Evolutionary conservation across 2,329 filamentous ascomycete genomes (phyloP), one percentile per base, ranked within the genome.

Genomic region (Hypoxylon sp.): DNA sequence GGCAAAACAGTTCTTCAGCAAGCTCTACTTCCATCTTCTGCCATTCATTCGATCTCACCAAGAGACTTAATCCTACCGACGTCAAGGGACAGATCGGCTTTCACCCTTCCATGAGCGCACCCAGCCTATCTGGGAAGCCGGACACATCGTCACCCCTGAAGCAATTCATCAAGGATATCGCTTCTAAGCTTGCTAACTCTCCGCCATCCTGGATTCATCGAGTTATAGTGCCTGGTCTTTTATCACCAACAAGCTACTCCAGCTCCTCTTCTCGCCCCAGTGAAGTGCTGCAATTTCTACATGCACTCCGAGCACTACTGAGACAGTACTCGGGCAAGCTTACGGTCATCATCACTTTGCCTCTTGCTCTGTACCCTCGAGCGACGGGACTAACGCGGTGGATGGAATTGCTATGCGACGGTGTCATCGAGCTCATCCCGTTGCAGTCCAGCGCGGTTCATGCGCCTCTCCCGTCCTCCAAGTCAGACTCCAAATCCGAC

Each of bases 191-290:
- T 58, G 77, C 78, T 33, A 81, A 77, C 53, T 87, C 83, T 21
- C 77, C 86, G 1, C 77, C 85, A 1, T 80, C 81, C 7, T 83
- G 80, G 2, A 79, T 95, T 24, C 94, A 98, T 72, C 87, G 95
- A 42, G 79, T 98, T 31, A 79, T 97, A 41, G 81, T 98, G n/a
- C 94, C 95, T 0, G 88, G 84, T 51, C 81, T 98, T 8, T 84
- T 98, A 20, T 95, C 91, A 3, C 94, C 95, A n/a, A 88, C 90
- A 1, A 73, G 93, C 11, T 98, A 97, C 70, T 83, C 89, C 20
- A 81, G 89, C 2, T 79, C 84, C 21, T 81, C 87, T 41, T 87
- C 85, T 63, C 83, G 83, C n/a, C 92, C 94, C 0, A 78, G 87
- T 24, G 82, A 89, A 67, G 77, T 96, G 20, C 79, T 98, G 24